Conservation (phyloP, 1,284 basidiomycete genomes). For the Fomitopsis schrenkii region DNA sequence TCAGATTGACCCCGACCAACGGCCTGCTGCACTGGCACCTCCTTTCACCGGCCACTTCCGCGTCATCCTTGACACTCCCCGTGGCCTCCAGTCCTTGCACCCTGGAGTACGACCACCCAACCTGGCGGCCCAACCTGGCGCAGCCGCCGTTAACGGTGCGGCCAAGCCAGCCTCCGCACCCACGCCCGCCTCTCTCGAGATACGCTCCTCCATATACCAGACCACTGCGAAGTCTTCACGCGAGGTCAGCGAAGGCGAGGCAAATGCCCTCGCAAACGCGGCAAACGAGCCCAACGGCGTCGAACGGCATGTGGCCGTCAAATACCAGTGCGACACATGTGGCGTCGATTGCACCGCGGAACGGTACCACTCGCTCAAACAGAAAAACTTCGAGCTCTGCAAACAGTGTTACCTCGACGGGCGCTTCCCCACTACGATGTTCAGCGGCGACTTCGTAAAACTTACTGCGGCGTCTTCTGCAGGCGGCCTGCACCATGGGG, state of each 20-base stretch:
- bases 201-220: slow-evolving; percentile 85
- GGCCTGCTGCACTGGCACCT: slow-evolving; percentile 91
- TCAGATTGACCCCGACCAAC: slow-evolving; percentile 95
- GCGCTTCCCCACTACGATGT: slow-evolving; percentile 94
- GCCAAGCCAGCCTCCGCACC: slow-evolving; percentile 39
- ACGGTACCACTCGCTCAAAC: slow-evolving; percentile 92
- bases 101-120: slow-evolving; percentile 74
- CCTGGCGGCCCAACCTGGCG: slow-evolving; percentile 35
- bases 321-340: slow-evolving; percentile 90
- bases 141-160: slow-evolving; percentile 47
- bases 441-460: slow-evolving; percentile 96
- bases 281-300: slow-evolving; percentile 46
- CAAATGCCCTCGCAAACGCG: slow-evolving; percentile 56
- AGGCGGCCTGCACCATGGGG: slow-evolving; percentile 35
- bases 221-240: slow-evolving; percentile 82
- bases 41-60: slow-evolving; percentile 99
- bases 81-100: slow-evolving; percentile 93
- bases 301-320: slow-evolving; percentile 32
- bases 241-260: slow-evolving; percentile 60
- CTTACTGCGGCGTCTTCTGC: slow-evolving; percentile 52
- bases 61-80: slow-evolving; percentile 94
- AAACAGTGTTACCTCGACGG: slow-evolving; percentile 93
- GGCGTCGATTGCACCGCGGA: slow-evolving; percentile 87
- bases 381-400: slow-evolving; percentile 88
- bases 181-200: slow-evolving; percentile 74